Percentiles rank a stretch among this genome's conserved stretches.
phyloP scores from a whole-genome alignment of 768 basidiomycete genomes.

The Collybia mongolica region DNA sequence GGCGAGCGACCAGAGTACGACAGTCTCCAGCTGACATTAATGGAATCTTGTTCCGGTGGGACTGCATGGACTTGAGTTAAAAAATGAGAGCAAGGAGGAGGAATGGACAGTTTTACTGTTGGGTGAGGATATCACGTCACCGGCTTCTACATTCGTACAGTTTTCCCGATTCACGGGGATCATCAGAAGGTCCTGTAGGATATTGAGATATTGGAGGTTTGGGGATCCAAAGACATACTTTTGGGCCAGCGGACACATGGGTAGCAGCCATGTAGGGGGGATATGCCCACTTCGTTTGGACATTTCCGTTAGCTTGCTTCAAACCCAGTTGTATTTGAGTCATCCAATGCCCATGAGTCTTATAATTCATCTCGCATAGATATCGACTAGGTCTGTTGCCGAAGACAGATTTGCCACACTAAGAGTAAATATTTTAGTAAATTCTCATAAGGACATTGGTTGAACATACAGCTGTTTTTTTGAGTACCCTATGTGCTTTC shows the following conservation, averaged over 20 bases:
- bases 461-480: too few species aligned
- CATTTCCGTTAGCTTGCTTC: too few species aligned
- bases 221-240: neutral
- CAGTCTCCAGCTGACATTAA: constrained; percentile 34
- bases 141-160: constrained; percentile 9
- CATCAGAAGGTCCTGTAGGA: constrained; percentile 25
- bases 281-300: too few species aligned
- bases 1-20: constrained; percentile 24
- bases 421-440: too few species aligned
- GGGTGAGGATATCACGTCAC: neutral
- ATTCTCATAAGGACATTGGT: too few species aligned
- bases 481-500: too few species aligned
- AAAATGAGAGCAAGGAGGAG: neutral
- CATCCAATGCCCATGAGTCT: too few species aligned
- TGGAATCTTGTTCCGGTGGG: constrained; percentile 17
- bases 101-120: neutral
- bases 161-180: constrained; percentile 30
- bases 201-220: neutral
- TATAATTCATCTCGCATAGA: neutral
- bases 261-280: too few species aligned
- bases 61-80: neutral
- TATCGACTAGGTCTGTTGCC: neutral
- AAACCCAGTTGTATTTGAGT: too few species aligned
- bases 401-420: too few species aligned
- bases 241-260: too few species aligned